phyloP scores from a whole-genome alignment of 768 basidiomycete species.

The Psilocybe cubensis region DNA sequence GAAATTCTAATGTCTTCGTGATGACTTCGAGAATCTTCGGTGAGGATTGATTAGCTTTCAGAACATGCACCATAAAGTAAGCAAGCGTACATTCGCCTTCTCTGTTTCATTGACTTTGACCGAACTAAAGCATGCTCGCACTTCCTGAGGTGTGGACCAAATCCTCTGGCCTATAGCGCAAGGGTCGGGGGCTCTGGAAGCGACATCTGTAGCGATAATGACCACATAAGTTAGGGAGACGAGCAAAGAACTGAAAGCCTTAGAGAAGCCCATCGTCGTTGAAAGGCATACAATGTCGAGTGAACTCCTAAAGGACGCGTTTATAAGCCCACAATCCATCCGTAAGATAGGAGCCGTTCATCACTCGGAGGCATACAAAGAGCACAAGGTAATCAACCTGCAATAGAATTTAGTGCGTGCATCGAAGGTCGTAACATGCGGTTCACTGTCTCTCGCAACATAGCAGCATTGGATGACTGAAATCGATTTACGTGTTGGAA shows the following conservation, averaged over 20 bases:
- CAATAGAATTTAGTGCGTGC: background rate
- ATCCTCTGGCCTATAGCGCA: conserved; percentile 57
- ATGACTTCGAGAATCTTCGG: conserved; percentile 58
- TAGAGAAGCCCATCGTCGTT: conserved; percentile 52
- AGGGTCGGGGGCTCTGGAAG: conserved; percentile 36
- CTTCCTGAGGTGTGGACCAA: conserved; percentile 56
- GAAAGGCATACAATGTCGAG: background rate
- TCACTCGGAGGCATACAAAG: background rate
- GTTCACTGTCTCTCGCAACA: background rate
- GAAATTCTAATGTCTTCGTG: conserved; percentile 61
- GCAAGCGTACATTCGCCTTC: conserved; percentile 52
- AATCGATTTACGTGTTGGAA: too few species aligned
- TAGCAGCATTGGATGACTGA: background rate
- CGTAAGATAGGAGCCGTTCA: background rate
- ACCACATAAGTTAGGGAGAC: background rate
- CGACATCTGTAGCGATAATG: conserved; percentile 38
- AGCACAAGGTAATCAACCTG: background rate
- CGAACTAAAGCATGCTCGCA: conserved; percentile 54
- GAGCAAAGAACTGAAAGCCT: conserved; percentile 25
- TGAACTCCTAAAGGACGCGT: background rate
- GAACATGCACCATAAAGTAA: background rate
- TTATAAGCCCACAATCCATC: background rate
- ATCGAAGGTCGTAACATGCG: background rate
- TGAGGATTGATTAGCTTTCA: background rate
- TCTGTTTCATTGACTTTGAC: conserved; percentile 48